Percentiles rank a stretch among this genome's conserved stretches.
phyloP scores from a whole-genome alignment of 441 rosid species.

The Lagerstroemia fauriei region DNA sequence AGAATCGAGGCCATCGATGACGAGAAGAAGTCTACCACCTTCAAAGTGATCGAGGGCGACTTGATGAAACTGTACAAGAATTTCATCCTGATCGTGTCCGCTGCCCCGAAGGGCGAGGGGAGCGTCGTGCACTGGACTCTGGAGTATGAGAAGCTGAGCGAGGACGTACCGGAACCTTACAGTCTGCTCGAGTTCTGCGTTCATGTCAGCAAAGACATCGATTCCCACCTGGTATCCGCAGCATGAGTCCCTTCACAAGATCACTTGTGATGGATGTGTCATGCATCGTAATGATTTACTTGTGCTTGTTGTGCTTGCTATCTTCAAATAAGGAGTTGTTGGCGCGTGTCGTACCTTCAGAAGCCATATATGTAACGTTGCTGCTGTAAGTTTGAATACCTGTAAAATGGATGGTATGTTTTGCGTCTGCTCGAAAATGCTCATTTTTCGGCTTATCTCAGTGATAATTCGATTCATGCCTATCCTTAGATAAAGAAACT shows the following conservation, averaged over 20 bases:
- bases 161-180: conserved; percentile 29
- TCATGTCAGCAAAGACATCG: conserved; percentile 19
- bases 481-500: too few species aligned
- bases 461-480: too few species aligned
- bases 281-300: too few species aligned
- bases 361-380: too few species aligned
- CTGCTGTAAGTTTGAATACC: too few species aligned
- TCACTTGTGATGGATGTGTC: too few species aligned
- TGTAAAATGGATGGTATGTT: too few species aligned
- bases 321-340: too few species aligned
- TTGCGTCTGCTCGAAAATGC: too few species aligned
- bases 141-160: conserved; percentile 34
- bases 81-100: conserved; percentile 22
- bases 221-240: conserved; percentile 18
- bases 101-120: conserved; percentile 23
- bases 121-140: conserved; percentile 30
- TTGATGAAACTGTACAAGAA: conserved; percentile 36
- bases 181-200: conserved; percentile 21
- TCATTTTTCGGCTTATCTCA: too few species aligned
- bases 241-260: background rate
- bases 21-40: conserved; percentile 28
- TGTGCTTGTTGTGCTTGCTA: too few species aligned
- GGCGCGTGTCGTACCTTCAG: too few species aligned
- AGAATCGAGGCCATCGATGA: conserved; percentile 32
- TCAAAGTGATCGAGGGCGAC: conserved; percentile 34